phyloP scores from a whole-genome alignment of 106 monocot species.

The Apostasia ramifera region DNA sequence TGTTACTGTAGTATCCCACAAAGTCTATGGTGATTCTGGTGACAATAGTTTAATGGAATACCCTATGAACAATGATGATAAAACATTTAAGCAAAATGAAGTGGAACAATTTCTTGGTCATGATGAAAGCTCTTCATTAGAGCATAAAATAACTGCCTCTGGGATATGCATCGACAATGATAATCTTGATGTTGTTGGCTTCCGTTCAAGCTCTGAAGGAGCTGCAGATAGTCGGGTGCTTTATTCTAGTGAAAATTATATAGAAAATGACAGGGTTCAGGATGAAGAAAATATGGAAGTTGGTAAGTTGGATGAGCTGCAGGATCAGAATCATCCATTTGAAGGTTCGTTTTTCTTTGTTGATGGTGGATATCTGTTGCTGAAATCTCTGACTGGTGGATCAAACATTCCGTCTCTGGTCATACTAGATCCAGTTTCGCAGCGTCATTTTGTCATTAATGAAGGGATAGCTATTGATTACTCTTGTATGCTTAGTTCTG shows the following conservation, averaged over 20 bases:
- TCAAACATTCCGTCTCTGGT: slow-evolving; percentile 65
- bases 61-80: too few relatives aligned
- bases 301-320: slow-evolving; percentile 3
- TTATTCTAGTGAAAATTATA: slow-evolving; percentile 4
- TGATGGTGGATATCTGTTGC: slow-evolving; percentile 72
- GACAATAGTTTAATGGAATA: background rate
- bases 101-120: slow-evolving; percentile 10
- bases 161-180: slow-evolving; percentile 16
- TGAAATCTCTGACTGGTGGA: slow-evolving; percentile 55
- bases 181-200: slow-evolving; percentile 12
- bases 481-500: slow-evolving; percentile 46
- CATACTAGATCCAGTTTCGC: slow-evolving; percentile 60
- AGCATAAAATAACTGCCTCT: slow-evolving; percentile 7
- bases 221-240: background rate
- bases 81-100: slow-evolving; percentile 2
- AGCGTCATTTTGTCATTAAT: slow-evolving; percentile 60
- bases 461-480: slow-evolving; percentile 41
- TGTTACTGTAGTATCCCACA: slow-evolving; percentile 5
- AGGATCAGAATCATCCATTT: slow-evolving; percentile 26
- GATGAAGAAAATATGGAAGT: slow-evolving; percentile 1
- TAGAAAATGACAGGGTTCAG: slow-evolving; percentile 9
- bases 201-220: slow-evolving; percentile 2
- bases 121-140: slow-evolving; percentile 10
- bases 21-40: slow-evolving; percentile 5
- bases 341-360: slow-evolving; percentile 55